Evolutionary conservation across 495 filamentous ascomycete genomes (phyloP).

Genomic region (Penicillium desertorum): DNA sequence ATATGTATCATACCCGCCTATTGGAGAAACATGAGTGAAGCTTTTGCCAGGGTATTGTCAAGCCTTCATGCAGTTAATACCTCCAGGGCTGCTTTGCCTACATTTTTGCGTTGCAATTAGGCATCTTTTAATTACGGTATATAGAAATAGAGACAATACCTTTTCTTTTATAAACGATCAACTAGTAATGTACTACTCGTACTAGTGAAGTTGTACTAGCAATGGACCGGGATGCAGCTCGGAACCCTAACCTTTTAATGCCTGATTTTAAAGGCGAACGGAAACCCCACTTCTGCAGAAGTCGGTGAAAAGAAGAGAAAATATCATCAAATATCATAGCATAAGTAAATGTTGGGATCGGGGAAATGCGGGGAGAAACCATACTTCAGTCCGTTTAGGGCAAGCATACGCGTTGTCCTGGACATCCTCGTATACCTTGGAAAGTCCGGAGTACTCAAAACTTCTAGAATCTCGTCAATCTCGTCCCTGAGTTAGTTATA

Average conservation of each 20-base stretch:
- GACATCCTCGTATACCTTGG: background rate
- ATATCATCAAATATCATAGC: background rate
- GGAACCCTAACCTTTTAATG: background rate
- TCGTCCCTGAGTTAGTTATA: slow-evolving; percentile 25
- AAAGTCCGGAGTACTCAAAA: background rate
- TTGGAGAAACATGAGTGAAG: background rate
- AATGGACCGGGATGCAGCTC: background rate
- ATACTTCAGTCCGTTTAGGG: slow-evolving; percentile 24
- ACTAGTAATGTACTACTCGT: too few relatives aligned
- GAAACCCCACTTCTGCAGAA: background rate
- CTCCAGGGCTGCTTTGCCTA: background rate
- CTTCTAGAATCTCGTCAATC: slow-evolving; percentile 29
- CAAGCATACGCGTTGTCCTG: slow-evolving; percentile 24
- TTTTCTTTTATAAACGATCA: background rate
- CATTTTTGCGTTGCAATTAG: background rate
- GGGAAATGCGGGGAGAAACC: slow-evolving; percentile 24
- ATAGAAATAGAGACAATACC: background rate
- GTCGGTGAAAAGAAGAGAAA: background rate
- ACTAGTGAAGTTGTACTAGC: background rate
- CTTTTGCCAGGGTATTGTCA: background rate
- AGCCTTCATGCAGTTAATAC: background rate
- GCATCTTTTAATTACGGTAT: background rate
- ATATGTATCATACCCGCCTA: background rate
- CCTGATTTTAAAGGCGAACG: background rate
- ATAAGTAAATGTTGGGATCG: slow-evolving; percentile 6